Evolutionary conservation across 2,329 filamentous ascomycete genomes (phyloP).

Genomic region (Fusarium sp.): DNA sequence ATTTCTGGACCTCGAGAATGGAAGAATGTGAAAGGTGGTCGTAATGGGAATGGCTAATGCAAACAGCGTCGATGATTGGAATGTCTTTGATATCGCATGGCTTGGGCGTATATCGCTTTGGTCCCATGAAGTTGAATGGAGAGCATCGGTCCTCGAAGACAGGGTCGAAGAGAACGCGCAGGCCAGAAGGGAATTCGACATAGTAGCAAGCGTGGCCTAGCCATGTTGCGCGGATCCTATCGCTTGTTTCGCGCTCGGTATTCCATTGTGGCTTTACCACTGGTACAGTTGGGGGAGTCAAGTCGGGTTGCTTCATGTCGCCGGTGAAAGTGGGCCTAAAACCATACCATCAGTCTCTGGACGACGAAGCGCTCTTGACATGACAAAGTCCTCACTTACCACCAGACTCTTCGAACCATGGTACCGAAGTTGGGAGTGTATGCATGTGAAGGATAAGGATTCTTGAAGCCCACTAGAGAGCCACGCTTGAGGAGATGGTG

Average conservation of each 20-base stretch:
- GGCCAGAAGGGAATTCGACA: constrained; percentile 85
- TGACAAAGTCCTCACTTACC: constrained; percentile 45
- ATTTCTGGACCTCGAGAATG: constrained; percentile 74
- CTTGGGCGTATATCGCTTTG: constrained; percentile 80
- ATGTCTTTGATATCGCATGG: constrained; percentile 84
- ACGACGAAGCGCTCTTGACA: not conserved
- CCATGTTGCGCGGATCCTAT: constrained; percentile 85
- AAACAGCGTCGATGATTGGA: constrained; percentile 77
- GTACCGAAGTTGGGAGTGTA: constrained; percentile 33
- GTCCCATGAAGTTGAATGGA: constrained; percentile 75
- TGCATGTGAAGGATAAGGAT: constrained; percentile 61
- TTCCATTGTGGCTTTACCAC: constrained; percentile 76
- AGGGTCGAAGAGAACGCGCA: constrained; percentile 92
- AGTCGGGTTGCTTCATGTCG: constrained; percentile 63
- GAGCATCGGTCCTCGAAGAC: constrained; percentile 91
- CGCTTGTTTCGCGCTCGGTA: constrained; percentile 63
- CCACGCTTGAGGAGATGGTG: constrained; percentile 60
- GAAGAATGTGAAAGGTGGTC: constrained; percentile 87
- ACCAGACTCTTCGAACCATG: constrained; percentile 49
- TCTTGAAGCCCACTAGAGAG: constrained; percentile 57
- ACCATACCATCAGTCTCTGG: constrained; percentile 14
- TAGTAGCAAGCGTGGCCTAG: constrained; percentile 95
- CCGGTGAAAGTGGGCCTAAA: constrained; percentile 54
- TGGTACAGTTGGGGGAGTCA: constrained; percentile 71
- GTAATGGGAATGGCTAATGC: constrained; percentile 93